Base-by-base conservation (phyloP, 2,329 filamentous ascomycete species). In the Trichoderma brevicompactum region DNA sequence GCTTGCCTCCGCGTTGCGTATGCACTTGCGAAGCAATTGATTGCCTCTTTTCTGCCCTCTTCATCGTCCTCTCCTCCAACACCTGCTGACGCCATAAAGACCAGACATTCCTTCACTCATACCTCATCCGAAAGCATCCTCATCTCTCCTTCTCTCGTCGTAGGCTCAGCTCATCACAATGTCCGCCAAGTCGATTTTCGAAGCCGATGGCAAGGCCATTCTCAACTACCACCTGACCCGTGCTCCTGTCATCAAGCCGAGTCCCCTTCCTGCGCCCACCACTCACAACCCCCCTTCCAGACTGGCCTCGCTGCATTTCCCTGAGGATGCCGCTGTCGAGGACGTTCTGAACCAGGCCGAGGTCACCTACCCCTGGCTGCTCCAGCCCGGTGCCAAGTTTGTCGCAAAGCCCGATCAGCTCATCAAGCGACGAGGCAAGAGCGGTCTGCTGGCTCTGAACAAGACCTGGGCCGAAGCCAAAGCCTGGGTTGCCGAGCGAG, bases 201-300 rank as follows among this genome's bases (percentile, higher is more conserved):
- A 99, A 87, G 94, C 94, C 86, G 95, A 99, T 85, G 95, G 95
- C 88, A 99, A 99, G 91, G 95, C 95, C 87, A 98, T 99, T 85
- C 88, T 99, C 88, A 98, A 97, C 91, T 99, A 98, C 88, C 95
- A 98, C 87, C 93, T 99, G 82, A 98, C 95, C 75, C 91, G 95
- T 79, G 92, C 95, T 73, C 90, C 93, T 72, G 91, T 96, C 80
- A 97, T 99, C 88, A 98, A 97, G 91, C 92, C 94, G 72, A 94
- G 93, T 77, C 93, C 95, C 82, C 92, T 98, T 65, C 92, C 94
- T 73, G 79, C 86, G 72, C 85, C 91, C 70, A 81, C 91, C 70
- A 95, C 88, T 80, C 95, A 99, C 89, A 98, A 98, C 85, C 84
- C 95, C 73, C 89, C 95, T 68, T 84, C 94, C 74, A 94, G 92